A percentile compares a stretch with the other conserved stretches of the same genome.
phyloP scores from a whole-genome alignment of 768 basidiomycete species.

The Dictyophora rubrovolvata region DNA sequence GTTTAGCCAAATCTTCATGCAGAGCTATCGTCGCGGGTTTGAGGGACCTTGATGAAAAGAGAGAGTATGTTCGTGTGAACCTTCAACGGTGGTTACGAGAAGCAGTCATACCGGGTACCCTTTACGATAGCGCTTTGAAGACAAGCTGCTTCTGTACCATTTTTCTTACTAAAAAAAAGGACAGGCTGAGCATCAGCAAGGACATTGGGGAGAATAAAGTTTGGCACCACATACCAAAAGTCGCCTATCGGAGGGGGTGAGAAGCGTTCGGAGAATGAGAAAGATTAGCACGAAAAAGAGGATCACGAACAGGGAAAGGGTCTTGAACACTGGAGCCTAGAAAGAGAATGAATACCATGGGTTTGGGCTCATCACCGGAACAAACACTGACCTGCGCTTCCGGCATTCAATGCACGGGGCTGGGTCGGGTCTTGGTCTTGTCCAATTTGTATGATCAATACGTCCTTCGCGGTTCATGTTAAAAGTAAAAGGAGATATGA shows the following conservation, averaged over 20 bases:
- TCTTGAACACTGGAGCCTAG: not conserved
- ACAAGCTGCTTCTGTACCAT: not conserved
- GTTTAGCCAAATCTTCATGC: constrained; percentile 3
- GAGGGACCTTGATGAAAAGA: not conserved
- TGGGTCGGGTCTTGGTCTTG: not conserved
- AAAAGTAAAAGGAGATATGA: not conserved
- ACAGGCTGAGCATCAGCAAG: not conserved
- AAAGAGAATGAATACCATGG: not conserved
- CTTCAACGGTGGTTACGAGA: not conserved
- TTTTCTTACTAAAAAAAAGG: not conserved
- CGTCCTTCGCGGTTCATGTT: not conserved
- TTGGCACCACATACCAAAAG: not conserved
- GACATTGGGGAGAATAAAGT: not conserved
- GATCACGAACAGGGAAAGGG: constrained; percentile 6
- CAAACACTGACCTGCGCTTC: constrained; percentile 7
- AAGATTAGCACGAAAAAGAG: not conserved
- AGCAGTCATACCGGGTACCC: constrained; percentile 1
- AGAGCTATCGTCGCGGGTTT: constrained; percentile 1
- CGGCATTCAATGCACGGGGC: constrained; percentile 4
- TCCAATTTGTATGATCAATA: not conserved
- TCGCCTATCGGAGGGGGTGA: not conserved
- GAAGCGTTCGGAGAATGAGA: not conserved
- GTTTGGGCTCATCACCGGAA: not conserved
- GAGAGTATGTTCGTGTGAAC: not conserved
- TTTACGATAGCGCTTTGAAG: constrained; percentile 8